Evolutionary conservation across 31 red algal genomes (phyloP).

Genomic region (Endocladia muricata): DNA sequence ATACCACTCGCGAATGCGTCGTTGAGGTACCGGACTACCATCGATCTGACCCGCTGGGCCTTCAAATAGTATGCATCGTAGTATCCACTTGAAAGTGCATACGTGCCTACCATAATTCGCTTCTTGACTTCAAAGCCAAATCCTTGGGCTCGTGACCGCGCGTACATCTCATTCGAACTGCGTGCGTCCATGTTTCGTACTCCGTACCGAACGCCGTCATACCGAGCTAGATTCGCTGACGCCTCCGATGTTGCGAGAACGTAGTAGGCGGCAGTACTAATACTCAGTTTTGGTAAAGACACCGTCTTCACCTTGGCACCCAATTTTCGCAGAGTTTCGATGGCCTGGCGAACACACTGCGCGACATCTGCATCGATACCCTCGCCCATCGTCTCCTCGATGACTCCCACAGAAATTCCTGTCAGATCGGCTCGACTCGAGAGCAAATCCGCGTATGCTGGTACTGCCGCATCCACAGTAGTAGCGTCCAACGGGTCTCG

Average conservation of each 20-base stretch:
- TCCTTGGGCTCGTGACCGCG: constrained; percentile 53
- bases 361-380: constrained; percentile 47
- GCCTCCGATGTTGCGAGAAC: constrained; percentile 84
- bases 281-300: constrained; percentile 40
- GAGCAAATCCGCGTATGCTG: constrained; percentile 20
- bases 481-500: constrained; percentile 70
- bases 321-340: constrained; percentile 28
- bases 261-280: constrained; percentile 77
- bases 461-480: constrained; percentile 23
- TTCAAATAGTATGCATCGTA: constrained; percentile 90
- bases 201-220: constrained; percentile 96
- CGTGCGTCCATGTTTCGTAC: constrained; percentile 44
- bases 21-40: constrained; percentile 39
- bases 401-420: constrained; percentile 50
- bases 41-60: constrained; percentile 73
- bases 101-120: constrained; percentile 90
- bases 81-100: constrained; percentile 85
- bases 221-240: constrained; percentile 93
- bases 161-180: constrained; percentile 64
- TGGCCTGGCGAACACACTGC: constrained; percentile 26
- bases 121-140: constrained; percentile 90
- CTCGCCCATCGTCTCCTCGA: constrained; percentile 53
- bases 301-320: constrained; percentile 62
- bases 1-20: constrained; percentile 53
- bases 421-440: constrained; percentile 27